These are phyloP conservation scores for Umbelopsis sp. DNA, from an alignment of 371 early-diverging fungal species.

Conservation along the genomic window DNA sequence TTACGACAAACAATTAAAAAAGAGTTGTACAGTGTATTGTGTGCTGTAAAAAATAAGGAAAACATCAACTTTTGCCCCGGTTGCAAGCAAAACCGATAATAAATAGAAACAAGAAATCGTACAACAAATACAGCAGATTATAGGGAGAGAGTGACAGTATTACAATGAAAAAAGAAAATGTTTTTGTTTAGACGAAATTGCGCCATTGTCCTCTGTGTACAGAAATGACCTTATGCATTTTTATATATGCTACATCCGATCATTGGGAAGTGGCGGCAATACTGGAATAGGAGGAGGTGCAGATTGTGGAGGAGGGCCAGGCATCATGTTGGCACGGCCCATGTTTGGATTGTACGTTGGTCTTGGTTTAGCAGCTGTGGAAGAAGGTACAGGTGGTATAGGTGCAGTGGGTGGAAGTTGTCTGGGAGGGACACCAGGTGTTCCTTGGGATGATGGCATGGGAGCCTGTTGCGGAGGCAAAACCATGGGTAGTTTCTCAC, in stretches of 20 bases:
- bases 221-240: background rate
- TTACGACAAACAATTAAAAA: background rate
- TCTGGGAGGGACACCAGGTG: background rate
- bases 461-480: background rate
- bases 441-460: background rate
- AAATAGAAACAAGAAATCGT: background rate
- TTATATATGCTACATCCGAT: background rate
- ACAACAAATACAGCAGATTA: background rate
- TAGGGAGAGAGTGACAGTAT: background rate
- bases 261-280: background rate
- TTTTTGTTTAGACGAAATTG: background rate
- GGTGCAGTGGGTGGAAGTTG: background rate
- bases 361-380: background rate
- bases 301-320: background rate
- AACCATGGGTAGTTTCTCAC: background rate
- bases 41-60: background rate
- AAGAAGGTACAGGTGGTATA: slow-evolving; percentile 1
- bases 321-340: background rate
- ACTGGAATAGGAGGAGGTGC: background rate
- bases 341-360: background rate
- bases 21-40: background rate
- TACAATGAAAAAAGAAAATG: background rate
- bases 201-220: background rate
- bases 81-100: background rate
- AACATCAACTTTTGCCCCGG: too few species aligned